These are phyloP conservation scores for Colletotrichum sp. DNA, from an alignment of 2,329 filamentous ascomycete genomes.

Conservation along the genomic window DNA sequence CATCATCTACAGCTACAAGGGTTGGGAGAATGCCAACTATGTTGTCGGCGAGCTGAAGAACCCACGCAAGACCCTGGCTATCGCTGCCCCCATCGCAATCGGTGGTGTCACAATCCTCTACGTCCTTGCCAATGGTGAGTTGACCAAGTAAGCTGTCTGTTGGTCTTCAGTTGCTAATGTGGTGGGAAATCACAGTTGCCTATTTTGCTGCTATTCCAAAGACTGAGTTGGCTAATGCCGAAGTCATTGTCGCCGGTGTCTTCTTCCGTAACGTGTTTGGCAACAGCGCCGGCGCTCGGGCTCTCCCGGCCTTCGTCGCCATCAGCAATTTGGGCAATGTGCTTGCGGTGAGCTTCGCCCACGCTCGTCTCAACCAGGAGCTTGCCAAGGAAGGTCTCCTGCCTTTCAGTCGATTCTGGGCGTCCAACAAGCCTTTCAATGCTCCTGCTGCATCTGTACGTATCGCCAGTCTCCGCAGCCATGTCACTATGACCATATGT, in stretches of 20 bases:
- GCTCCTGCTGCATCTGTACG: constrained; percentile 61
- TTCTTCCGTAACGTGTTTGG: constrained; percentile 70
- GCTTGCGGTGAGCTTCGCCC: constrained; percentile 63
- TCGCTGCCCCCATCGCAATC: constrained; percentile 63
- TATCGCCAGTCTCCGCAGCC: not conserved
- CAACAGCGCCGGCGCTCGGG: constrained; percentile 51
- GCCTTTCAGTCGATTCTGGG: constrained; percentile 70
- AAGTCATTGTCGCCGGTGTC: constrained; percentile 63
- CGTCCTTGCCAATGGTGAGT: constrained; percentile 48
- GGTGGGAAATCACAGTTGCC: constrained; percentile 40
- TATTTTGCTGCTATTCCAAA: constrained; percentile 70
- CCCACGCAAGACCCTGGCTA: constrained; percentile 56
- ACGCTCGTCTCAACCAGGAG: constrained; percentile 66
- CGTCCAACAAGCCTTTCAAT: constrained; percentile 71
- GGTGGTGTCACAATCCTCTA: constrained; percentile 65
- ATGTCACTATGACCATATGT: not conserved
- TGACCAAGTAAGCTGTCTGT: not conserved
- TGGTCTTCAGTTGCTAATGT: not conserved
- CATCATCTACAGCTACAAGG: constrained; percentile 66
- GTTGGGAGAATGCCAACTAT: constrained; percentile 70
- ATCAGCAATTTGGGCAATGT: constrained; percentile 68
- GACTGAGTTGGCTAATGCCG: constrained; percentile 59
- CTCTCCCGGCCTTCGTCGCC: constrained; percentile 61
- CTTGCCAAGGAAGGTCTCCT: constrained; percentile 73
- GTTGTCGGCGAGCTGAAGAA: constrained; percentile 63